A percentile compares a stretch with the other conserved stretches of the same genome.
These are phyloP conservation scores for Kwoniella europaea DNA, from an alignment of 768 basidiomycete species.

Conservation along the genomic window DNA sequence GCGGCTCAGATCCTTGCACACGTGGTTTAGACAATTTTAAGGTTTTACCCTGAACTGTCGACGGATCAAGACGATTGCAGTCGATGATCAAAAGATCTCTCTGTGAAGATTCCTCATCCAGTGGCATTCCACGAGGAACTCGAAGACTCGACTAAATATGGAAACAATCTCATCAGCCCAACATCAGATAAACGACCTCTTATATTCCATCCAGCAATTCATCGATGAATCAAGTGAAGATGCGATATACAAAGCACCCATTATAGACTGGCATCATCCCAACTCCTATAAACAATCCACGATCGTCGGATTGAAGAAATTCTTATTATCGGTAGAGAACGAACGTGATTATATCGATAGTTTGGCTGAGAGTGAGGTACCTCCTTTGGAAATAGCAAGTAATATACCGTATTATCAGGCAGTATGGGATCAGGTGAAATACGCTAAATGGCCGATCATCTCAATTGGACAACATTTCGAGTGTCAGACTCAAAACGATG, in stretches of 20 bases:
- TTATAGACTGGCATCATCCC: conserved; percentile 51
- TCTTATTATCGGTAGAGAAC: conserved; percentile 27
- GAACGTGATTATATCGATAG: conserved; percentile 43
- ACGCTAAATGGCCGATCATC: conserved; percentile 66
- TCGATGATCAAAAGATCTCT: background rate
- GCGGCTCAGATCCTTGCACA: background rate
- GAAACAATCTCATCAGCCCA: background rate
- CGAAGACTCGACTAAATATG: background rate
- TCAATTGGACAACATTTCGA: conserved; percentile 60
- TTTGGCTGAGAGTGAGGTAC: conserved; percentile 22
- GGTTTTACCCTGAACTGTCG: background rate
- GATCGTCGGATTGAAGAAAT: conserved; percentile 47
- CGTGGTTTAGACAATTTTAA: conserved; percentile 4
- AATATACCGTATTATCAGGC: conserved; percentile 81
- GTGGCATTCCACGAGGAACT: background rate
- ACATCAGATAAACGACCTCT: conserved; percentile 14
- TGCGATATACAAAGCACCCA: conserved; percentile 44
- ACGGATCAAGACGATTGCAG: background rate
- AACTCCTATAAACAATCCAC: conserved; percentile 43
- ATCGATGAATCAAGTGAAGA: background rate
- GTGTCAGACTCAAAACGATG: conserved; percentile 3
- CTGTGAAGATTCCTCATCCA: background rate
- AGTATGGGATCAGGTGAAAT: conserved; percentile 78
- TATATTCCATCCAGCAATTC: conserved; percentile 26
- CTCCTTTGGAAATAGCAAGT: conserved; percentile 59